phyloP scores from a whole-genome alignment of 2,329 filamentous ascomycete genomes.

The Paecilomyces fulvus region DNA sequence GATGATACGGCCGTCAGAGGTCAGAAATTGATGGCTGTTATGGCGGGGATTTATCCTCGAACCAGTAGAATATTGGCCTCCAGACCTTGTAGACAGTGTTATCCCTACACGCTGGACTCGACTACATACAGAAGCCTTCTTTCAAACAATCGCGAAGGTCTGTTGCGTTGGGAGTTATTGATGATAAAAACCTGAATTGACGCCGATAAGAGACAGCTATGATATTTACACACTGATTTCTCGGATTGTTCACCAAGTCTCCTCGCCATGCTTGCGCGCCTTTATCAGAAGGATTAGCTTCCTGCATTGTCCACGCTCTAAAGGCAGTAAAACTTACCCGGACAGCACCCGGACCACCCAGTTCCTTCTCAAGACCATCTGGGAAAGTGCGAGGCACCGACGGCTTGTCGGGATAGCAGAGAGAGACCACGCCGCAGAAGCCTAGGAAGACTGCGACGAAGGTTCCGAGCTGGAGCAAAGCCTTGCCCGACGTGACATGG shows the following conservation, averaged over 20 bases:
- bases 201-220: slow-evolving; percentile 24
- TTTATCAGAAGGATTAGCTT: slow-evolving; percentile 9
- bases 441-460: slow-evolving; percentile 58
- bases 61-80: not conserved
- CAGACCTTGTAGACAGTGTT: not conserved
- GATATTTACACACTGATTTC: slow-evolving; percentile 28
- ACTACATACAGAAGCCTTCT: not conserved
- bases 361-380: slow-evolving; percentile 62
- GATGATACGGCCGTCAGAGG: too few species aligned
- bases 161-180: slow-evolving; percentile 7
- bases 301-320: not conserved
- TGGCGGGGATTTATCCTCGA: not conserved
- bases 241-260: slow-evolving; percentile 25
- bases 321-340: slow-evolving; percentile 47
- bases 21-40: too few species aligned
- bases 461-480: slow-evolving; percentile 56
- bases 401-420: slow-evolving; percentile 63
- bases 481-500: slow-evolving; percentile 66
- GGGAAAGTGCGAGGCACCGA: slow-evolving; percentile 60
- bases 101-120: not conserved
- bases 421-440: slow-evolving; percentile 58
- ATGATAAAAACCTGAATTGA: slow-evolving; percentile 19
- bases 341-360: slow-evolving; percentile 60
- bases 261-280: slow-evolving; percentile 32
- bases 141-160: not conserved